These are phyloP conservation scores for Pinus taeda DNA, from an alignment of 75 land plant species.

Conservation along the genomic window DNA sequence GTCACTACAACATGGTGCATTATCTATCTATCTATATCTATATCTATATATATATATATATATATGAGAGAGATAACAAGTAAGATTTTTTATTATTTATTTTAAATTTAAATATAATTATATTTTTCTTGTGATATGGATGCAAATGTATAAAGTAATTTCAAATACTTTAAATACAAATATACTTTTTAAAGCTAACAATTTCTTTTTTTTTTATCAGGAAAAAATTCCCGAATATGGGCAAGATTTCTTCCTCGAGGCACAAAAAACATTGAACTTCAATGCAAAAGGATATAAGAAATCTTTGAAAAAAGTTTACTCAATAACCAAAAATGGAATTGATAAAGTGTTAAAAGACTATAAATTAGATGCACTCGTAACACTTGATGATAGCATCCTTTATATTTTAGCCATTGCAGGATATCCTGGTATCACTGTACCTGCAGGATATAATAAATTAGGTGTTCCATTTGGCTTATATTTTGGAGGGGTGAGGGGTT, in stretches of 20 bases:
- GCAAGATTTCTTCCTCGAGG: constrained; percentile 24
- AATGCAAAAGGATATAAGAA: constrained; percentile 18
- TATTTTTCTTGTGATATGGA: background rate
- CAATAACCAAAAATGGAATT: constrained; percentile 29
- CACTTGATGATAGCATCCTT: background rate
- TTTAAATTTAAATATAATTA: background rate
- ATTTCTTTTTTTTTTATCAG: constrained; percentile 11
- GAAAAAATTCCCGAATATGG: constrained; percentile 42
- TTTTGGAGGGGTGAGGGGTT: constrained; percentile 48
- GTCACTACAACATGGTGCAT: no score
- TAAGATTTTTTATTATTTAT: background rate
- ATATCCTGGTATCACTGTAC: constrained; percentile 61
- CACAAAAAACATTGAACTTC: constrained; percentile 22
- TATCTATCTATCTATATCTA: no score
- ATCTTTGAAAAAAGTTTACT: constrained; percentile 15
- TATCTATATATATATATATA: no score
- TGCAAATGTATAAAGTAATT: background rate
- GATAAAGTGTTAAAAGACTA: constrained; percentile 31
- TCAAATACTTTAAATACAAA: background rate
- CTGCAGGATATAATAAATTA: constrained; percentile 34
- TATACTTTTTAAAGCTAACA: background rate
- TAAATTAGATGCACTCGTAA: constrained; percentile 47
- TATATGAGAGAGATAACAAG: background rate
- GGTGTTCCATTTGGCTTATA: constrained; percentile 62
- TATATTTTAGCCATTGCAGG: constrained; percentile 48